Evolutionary conservation across 345 rosid genomes (phyloP).

Genomic region (Garcia nutans): DNA sequence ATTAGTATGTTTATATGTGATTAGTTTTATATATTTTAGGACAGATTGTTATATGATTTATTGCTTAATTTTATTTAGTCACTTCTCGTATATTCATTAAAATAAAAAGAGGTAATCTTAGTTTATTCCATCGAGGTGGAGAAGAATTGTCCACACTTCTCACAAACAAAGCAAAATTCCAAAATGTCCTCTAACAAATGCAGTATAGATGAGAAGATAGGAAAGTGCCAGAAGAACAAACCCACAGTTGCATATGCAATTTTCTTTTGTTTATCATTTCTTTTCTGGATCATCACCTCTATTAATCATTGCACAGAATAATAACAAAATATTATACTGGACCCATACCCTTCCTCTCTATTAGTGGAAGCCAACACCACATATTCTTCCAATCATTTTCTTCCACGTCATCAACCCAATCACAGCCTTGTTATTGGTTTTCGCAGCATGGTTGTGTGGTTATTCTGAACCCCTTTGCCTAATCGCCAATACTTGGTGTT

Average conservation of each 20-base stretch:
- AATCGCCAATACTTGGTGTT: neutral
- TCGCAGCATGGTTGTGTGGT: neutral
- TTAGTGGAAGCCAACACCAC: conserved; percentile 44
- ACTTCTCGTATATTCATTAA: no score
- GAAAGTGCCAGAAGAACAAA: conserved; percentile 32
- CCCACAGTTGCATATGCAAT: conserved; percentile 50
- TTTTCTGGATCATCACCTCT: conserved; percentile 34
- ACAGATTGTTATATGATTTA: no score
- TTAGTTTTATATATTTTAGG: no score
- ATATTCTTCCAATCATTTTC: conserved; percentile 11
- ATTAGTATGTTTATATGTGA: no score
- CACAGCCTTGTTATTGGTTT: neutral
- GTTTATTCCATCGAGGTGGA: no score
- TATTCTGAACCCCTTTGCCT: neutral
- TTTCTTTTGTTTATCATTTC: conserved; percentile 25
- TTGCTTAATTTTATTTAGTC: no score
- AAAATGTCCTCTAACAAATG: conserved; percentile 27
- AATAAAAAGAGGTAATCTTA: no score
- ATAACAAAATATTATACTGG: conserved; percentile 25
- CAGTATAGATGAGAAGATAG: conserved; percentile 28
- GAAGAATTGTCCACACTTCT: conserved; percentile 37
- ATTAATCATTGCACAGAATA: conserved; percentile 47
- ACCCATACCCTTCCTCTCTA: conserved; percentile 13
- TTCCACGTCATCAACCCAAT: conserved; percentile 22
- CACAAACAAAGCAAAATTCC: conserved; percentile 30